Evolutionary conservation across 208 protist species (phyloP), one percentile per base, ranked within the genome.

Genomic region (Leishmania amazonensis): DNA sequence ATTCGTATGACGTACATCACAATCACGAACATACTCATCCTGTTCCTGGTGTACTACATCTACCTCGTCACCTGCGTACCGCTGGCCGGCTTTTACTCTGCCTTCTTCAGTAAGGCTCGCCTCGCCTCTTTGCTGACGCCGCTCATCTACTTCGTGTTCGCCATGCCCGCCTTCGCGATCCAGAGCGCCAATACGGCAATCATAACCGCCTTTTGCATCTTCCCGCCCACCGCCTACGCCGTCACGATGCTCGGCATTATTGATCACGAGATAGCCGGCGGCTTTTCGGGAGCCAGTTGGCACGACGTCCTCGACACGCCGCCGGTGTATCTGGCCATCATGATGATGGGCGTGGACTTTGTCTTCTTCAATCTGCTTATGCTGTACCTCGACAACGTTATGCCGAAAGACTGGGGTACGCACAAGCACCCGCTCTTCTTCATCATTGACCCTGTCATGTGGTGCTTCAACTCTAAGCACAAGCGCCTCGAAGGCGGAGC

Each of bases 101-200:
- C 89, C 40, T 86, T 97, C 71, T 96, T 97, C 84, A 93, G 80
- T 76, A 94, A 95, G 76, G 85, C 92, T 1, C 88, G 91, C 13
- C 72, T 94, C 24, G 84, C 94, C 35, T 83, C 89, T 28, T 78
- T 95, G 13, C 45, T 96, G 53, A 76, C 90, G 24, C 92, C 92
- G 71, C 73, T 97, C 21, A 80, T 96, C n/a, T 96, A 88, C 82
- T 92, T 96, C 78, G 75, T 92, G 35, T 78, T 78, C 40, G 75
- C 75, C 35, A 78, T 78, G 51, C 75, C 75, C 0, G 75, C 71
- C 35, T 94, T 92, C 78, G 83, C 86, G 65, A 78, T 94, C 80
- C 45, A 65, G 17, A 83, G 78, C 67, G 89, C 85, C 9, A 87
- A 78, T n/a, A 47, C 76, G 17, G 42, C 78, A 2, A 78, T 84